These are phyloP conservation scores for Encephalitozoon cuniculi DNA, from an alignment of 371 early-diverging fungal species.

Conservation along the genomic window DNA sequence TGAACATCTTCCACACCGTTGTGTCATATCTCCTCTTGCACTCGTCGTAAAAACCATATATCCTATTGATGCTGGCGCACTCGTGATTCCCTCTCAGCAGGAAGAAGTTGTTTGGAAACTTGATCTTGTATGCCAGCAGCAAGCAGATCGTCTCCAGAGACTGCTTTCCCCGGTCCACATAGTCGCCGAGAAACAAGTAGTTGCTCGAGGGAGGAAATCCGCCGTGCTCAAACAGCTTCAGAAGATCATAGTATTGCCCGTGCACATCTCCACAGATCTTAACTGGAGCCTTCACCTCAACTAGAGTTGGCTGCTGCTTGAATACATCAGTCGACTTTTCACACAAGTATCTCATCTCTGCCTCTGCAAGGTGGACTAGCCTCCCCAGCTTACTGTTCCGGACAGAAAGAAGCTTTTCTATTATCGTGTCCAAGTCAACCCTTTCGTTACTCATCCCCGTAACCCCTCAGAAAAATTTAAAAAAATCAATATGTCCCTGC, in stretches of 20 bases:
- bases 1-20: constrained; percentile 90
- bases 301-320: constrained; percentile 75
- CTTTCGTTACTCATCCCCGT: constrained; percentile 21
- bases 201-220: constrained; percentile 50
- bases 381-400: constrained; percentile 81
- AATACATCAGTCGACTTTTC: constrained; percentile 75
- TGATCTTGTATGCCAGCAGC: constrained; percentile 85
- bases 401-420: constrained; percentile 64
- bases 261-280: constrained; percentile 60
- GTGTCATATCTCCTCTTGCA: constrained; percentile 82
- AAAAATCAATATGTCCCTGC: not conserved
- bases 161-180: constrained; percentile 85
- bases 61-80: constrained; percentile 79
- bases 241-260: constrained; percentile 57
- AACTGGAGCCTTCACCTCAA: constrained; percentile 71
- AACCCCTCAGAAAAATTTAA: constrained; percentile 5
- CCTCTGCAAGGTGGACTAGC: constrained; percentile 66
- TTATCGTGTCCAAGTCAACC: constrained; percentile 56
- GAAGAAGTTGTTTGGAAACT: constrained; percentile 82
- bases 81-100: constrained; percentile 87
- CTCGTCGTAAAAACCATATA: constrained; percentile 97
- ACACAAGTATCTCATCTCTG: constrained; percentile 77
- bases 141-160: constrained; percentile 82
- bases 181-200: constrained; percentile 60
- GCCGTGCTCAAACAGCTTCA: constrained; percentile 54